Conservation (phyloP, 306 rosid species). For the Erythrophleum fordii region DNA sequence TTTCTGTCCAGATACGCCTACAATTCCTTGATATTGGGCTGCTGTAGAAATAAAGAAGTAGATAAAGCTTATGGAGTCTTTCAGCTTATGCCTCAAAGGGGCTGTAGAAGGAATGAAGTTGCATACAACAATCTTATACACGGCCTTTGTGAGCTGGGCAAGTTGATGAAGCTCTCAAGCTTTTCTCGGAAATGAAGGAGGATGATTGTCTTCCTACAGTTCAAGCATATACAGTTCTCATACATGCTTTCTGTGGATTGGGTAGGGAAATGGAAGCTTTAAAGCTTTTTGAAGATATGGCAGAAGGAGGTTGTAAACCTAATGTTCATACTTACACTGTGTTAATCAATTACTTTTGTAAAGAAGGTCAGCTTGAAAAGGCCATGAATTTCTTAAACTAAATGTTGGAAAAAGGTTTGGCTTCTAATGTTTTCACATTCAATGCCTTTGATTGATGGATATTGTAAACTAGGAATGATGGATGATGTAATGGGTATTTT, state of each 20-base stretch:
- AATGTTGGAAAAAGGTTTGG: constrained; percentile 71
- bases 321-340: constrained; percentile 76
- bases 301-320: constrained; percentile 63
- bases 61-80: constrained; percentile 59
- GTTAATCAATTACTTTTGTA: constrained; percentile 62
- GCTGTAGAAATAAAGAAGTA: constrained; percentile 61
- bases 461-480: constrained; percentile 65
- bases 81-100: constrained; percentile 55
- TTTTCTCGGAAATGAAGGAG: constrained; percentile 65
- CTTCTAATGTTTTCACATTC: constrained; percentile 61
- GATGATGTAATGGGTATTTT: constrained; percentile 62
- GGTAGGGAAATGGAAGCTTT: constrained; percentile 66
- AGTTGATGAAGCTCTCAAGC: constrained; percentile 57
- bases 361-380: constrained; percentile 57
- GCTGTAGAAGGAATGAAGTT: constrained; percentile 65
- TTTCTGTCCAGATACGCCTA: constrained; percentile 63
- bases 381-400: constrained; percentile 52
- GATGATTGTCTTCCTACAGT: constrained; percentile 69
- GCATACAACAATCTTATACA: constrained; percentile 66
- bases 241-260: constrained; percentile 53
- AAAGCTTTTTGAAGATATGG: constrained; percentile 61
- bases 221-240: constrained; percentile 58
- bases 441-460: constrained; percentile 80
- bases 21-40: constrained; percentile 81
- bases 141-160: constrained; percentile 65